These are phyloP conservation scores for Chaetoceros tenuissimus DNA, from an alignment of 108 stramenopile genomes.

Conservation along the genomic window DNA sequence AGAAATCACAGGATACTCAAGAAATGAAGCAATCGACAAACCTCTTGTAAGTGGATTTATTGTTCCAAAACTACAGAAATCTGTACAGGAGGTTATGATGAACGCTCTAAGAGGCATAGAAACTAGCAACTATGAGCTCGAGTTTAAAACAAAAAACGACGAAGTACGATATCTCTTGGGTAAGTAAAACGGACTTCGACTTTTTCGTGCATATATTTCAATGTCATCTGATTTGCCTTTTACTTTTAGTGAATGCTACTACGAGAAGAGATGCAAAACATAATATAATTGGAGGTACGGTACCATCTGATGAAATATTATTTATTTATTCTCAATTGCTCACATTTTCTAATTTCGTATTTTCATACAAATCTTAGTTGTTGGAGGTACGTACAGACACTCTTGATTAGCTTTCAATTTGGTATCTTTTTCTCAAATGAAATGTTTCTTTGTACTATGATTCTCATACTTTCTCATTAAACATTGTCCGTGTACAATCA, in stretches of 20 bases:
- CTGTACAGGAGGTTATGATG: constrained; percentile 29
- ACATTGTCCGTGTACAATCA: no score
- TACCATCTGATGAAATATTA: no score
- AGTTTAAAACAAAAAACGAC: constrained; percentile 26
- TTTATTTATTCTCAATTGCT: neutral
- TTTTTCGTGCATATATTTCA: no score
- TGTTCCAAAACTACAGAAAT: constrained; percentile 16
- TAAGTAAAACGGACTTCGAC: no score
- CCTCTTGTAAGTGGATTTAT: constrained; percentile 25
- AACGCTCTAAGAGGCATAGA: constrained; percentile 24
- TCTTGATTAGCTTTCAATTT: no score
- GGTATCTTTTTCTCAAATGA: no score
- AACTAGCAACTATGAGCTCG: constrained; percentile 33
- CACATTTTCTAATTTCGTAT: no score
- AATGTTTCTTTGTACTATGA: no score
- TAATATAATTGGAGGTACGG: constrained; percentile 49
- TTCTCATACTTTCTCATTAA: no score
- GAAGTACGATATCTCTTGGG: constrained; percentile 30
- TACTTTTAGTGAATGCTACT: constrained; percentile 48
- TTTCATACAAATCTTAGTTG: no score
- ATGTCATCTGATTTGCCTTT: no score
- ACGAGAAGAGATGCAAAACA: constrained; percentile 35
- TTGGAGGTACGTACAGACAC: constrained; percentile 56
- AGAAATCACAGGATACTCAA: constrained; percentile 15
- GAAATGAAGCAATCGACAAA: constrained; percentile 29